These are phyloP conservation scores for Otatea glauca DNA, from an alignment of 176 grass and related monocot genomes.

Conservation along the genomic window DNA sequence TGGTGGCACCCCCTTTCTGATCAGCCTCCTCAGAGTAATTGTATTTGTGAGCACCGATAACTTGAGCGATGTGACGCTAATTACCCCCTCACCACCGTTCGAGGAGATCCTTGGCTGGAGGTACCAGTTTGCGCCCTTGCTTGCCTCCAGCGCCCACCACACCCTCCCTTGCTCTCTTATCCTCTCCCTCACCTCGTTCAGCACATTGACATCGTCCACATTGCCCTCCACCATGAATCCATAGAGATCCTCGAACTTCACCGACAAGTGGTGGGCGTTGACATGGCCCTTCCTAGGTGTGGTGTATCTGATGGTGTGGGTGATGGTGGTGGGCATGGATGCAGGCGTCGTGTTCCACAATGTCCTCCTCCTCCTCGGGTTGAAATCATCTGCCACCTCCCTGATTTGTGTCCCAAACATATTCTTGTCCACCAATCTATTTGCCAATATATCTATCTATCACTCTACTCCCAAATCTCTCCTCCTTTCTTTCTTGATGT, in stretches of 20 bases:
- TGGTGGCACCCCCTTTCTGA: constrained; percentile 82
- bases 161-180: constrained; percentile 84
- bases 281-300: constrained; percentile 37
- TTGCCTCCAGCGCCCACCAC: constrained; percentile 88
- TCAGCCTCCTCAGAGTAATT: constrained; percentile 74
- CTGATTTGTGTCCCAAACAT: constrained; percentile 60
- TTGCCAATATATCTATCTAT: constrained; percentile 1
- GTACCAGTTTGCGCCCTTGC: constrained; percentile 94
- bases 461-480: constrained; percentile 25
- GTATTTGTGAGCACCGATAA: constrained; percentile 75
- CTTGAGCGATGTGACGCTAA: constrained; percentile 76
- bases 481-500: neutral
- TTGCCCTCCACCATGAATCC: constrained; percentile 91
- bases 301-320: constrained; percentile 41
- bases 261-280: constrained; percentile 52
- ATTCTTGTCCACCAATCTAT: constrained; percentile 15
- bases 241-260: constrained; percentile 88
- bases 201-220: constrained; percentile 88
- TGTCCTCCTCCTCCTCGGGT: constrained; percentile 54
- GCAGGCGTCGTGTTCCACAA: constrained; percentile 42
- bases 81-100: constrained; percentile 53
- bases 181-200: constrained; percentile 95
- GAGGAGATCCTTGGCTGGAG: constrained; percentile 82
- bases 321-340: constrained; percentile 49
- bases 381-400: constrained; percentile 46